These are phyloP conservation scores for Cinnamomum chago DNA, from an alignment of 164 flowering plant genomes.

Conservation along the genomic window DNA sequence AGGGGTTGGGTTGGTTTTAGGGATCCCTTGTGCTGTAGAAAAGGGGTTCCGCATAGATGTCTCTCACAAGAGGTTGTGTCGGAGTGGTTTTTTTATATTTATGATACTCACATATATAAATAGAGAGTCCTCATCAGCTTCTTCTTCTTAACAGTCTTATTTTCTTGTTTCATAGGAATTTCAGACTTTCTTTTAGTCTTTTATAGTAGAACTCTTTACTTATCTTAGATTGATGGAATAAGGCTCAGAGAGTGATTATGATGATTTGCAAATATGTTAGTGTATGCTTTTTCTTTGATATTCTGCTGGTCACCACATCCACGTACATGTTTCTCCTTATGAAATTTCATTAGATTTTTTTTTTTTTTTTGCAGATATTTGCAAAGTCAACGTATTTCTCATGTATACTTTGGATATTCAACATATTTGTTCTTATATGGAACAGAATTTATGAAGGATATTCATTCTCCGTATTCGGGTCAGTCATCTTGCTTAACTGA, in stretches of 20 bases:
- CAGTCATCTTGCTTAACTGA: conserved; percentile 23
- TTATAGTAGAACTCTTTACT: not conserved
- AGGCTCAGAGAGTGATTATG: not conserved
- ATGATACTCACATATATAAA: too few relatives aligned
- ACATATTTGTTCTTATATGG: conserved; percentile 61
- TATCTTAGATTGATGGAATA: too few relatives aligned
- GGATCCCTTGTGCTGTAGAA: too few relatives aligned
- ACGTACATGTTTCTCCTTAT: not conserved
- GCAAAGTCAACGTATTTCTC: conserved; percentile 60
- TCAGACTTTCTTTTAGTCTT: too few relatives aligned
- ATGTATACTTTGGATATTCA: conserved; percentile 62
- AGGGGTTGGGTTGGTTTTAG: too few relatives aligned
- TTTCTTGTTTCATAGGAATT: too few relatives aligned
- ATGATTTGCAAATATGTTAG: too few relatives aligned
- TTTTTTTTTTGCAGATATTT: conserved; percentile 51
- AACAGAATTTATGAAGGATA: conserved; percentile 91
- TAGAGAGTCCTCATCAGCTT: too few relatives aligned
- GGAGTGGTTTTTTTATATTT: too few relatives aligned
- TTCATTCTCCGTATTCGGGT: conserved; percentile 78
- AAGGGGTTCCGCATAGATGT: too few relatives aligned
- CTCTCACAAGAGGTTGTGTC: too few relatives aligned
- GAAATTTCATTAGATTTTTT: not conserved
- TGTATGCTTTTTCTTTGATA: not conserved
- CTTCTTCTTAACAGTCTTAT: too few relatives aligned
- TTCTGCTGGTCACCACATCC: not conserved